Conservation (phyloP, 768 basidiomycete species). For the Phaeolepiota aurea region DNA sequence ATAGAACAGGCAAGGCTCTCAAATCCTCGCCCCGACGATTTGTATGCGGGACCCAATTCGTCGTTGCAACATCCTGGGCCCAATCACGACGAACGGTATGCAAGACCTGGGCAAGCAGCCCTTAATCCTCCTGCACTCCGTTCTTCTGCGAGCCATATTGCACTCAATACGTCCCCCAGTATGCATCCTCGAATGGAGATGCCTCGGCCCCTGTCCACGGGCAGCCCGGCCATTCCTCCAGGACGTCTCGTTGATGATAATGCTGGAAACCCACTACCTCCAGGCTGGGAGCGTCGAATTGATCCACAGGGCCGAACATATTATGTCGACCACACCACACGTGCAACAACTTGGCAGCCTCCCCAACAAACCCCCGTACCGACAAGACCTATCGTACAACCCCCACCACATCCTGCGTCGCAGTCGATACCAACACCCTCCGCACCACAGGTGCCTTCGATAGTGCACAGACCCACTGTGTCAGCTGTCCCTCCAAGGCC, state of each 20-base stretch:
- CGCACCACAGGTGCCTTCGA: conserved; percentile 6
- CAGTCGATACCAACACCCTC: conserved; percentile 7
- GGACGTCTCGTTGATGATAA: conserved; percentile 43
- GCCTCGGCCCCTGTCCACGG: conserved; percentile 10
- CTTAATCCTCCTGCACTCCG: conserved; percentile 12
- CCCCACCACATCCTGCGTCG: conserved; percentile 13
- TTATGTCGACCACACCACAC: conserved; percentile 82
- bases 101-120: conserved; percentile 6
- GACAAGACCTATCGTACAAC: conserved; percentile 17
- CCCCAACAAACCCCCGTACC: conserved; percentile 23
- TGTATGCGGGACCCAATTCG: neutral
- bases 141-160: conserved; percentile 17
- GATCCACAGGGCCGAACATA: conserved; percentile 70
- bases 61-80: conserved; percentile 4
- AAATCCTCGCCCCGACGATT: neutral
- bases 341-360: conserved; percentile 76
- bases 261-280: conserved; percentile 55
- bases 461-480: neutral
- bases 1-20: neutral
- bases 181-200: conserved; percentile 11
- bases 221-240: conserved; percentile 6
- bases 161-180: conserved; percentile 12
- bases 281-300: conserved; percentile 77
- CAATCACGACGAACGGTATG: neutral
- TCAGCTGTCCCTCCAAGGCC: neutral